These are phyloP conservation scores for Spergularia bocconei DNA, from an alignment of 148 eudicot genomes.

Conservation along the genomic window DNA sequence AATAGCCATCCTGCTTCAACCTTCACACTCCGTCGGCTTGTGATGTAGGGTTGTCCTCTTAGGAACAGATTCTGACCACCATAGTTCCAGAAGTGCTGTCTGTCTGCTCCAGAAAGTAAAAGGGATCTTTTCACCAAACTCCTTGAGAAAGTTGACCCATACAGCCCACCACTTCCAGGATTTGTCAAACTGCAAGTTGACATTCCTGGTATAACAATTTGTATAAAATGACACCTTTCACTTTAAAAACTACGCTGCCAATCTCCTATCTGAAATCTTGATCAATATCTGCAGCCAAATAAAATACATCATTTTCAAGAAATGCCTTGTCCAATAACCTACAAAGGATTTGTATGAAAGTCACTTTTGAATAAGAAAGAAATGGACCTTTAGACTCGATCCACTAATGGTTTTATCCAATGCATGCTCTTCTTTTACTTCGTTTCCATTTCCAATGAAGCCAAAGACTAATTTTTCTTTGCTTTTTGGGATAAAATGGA, in stretches of 20 bases:
- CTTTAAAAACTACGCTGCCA: conserved; percentile 6
- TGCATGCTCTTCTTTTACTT: no score
- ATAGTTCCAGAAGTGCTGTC: conserved; percentile 31
- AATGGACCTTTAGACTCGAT: no score
- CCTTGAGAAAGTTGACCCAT: conserved; percentile 42
- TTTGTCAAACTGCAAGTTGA: conserved; percentile 45
- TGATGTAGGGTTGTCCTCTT: conserved; percentile 27
- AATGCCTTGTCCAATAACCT: neutral
- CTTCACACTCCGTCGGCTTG: conserved; percentile 36
- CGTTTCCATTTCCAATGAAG: no score
- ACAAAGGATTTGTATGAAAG: no score
- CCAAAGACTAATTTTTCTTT: no score
- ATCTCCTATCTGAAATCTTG: neutral
- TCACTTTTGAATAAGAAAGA: no score
- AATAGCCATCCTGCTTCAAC: conserved; percentile 83
- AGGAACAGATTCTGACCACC: conserved; percentile 35
- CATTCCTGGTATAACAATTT: conserved; percentile 45
- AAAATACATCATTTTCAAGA: neutral
- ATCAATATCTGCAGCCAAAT: neutral
- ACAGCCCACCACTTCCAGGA: conserved; percentile 47
- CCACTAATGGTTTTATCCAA: no score
- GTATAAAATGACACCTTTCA: neutral
- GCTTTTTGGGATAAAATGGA: no score
- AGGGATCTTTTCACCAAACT: conserved; percentile 35
- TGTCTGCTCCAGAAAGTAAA: conserved; percentile 33